Conservation (phyloP, 768 basidiomycete genomes). For the Vararia minispora region DNA sequence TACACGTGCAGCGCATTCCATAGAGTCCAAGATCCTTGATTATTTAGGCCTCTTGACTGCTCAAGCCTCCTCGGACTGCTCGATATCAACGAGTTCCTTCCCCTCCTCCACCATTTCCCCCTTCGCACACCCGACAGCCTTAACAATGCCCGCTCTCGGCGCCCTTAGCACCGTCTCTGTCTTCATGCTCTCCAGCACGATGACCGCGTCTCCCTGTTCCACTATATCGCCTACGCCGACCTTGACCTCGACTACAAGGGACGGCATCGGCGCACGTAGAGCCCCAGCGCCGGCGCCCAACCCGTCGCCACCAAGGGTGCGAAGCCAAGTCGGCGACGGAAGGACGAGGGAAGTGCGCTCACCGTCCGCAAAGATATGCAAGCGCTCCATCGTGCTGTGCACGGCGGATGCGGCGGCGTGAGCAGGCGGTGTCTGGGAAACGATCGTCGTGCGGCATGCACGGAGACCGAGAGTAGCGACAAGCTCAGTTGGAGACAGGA, state of each 20-base stretch:
- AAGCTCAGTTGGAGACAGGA: slow-evolving; percentile 43
- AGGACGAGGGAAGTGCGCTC: slow-evolving; percentile 53
- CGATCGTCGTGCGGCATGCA: slow-evolving; percentile 51
- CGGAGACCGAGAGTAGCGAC: slow-evolving; percentile 41
- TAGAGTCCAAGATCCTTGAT: no score
- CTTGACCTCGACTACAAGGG: slow-evolving; percentile 79
- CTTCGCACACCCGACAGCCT: slow-evolving; percentile 60
- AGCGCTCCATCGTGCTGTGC: slow-evolving; percentile 51
- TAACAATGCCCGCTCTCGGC: slow-evolving; percentile 56
- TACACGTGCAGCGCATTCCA: no score
- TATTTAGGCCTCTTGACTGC: no score
- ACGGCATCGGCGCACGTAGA: slow-evolving; percentile 84
- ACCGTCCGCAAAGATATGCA: slow-evolving; percentile 64
- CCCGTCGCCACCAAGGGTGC: slow-evolving; percentile 52
- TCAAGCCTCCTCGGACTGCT: slow-evolving; percentile 20
- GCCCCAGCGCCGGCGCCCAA: slow-evolving; percentile 47
- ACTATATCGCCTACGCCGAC: slow-evolving; percentile 71
- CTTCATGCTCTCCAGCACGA: slow-evolving; percentile 95
- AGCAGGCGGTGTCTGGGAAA: slow-evolving; percentile 53
- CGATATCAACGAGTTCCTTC: slow-evolving; percentile 61
- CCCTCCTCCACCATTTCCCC: slow-evolving; percentile 93
- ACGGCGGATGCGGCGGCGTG: slow-evolving; percentile 42
- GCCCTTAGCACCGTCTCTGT: slow-evolving; percentile 85
- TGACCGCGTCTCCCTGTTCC: slow-evolving; percentile 68
- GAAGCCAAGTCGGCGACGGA: slow-evolving; percentile 62